Conservation (phyloP, 768 basidiomycete genomes). For the Roridomyces roridus region DNA sequence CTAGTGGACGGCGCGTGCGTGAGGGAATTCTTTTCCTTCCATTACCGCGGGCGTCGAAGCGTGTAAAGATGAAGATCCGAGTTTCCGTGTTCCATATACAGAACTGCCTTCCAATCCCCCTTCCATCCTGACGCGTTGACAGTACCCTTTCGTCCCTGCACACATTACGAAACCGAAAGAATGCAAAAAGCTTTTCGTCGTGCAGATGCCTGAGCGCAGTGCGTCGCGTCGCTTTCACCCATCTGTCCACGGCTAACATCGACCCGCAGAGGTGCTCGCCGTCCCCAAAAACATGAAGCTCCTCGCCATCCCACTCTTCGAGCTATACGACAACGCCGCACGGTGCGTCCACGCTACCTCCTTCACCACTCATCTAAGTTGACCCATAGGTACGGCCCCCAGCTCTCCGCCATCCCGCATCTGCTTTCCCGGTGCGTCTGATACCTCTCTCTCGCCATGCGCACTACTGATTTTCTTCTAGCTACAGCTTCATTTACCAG, state of each 20-base stretch:
- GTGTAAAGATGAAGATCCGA: not conserved
- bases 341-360: slow-evolving; percentile 48
- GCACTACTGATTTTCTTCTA: slow-evolving; percentile 37
- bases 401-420: slow-evolving; percentile 93
- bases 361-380: not conserved
- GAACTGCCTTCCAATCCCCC: not conserved
- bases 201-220: slow-evolving; percentile 96
- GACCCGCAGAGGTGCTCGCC: slow-evolving; percentile 81
- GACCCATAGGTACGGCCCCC: slow-evolving; percentile 78
- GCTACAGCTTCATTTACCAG: slow-evolving; percentile 85
- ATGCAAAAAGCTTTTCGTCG: slow-evolving; percentile 93
- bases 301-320: slow-evolving; percentile 94
- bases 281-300: slow-evolving; percentile 99
- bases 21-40: slow-evolving; percentile 1
- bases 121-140: slow-evolving; percentile 7
- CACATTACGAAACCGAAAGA: slow-evolving; percentile 99
- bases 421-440: slow-evolving; percentile 75
- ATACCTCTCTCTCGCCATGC: not conserved
- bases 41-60: slow-evolving; percentile 2
- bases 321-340: slow-evolving; percentile 97
- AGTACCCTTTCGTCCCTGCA: slow-evolving; percentile 95
- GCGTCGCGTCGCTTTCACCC: slow-evolving; percentile 36
- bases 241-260: not conserved
- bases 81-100: not conserved
- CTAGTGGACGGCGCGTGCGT: not conserved